phyloP scores from a whole-genome alignment of 2,329 filamentous ascomycete genomes.

The Trichoderma simmonsii region DNA sequence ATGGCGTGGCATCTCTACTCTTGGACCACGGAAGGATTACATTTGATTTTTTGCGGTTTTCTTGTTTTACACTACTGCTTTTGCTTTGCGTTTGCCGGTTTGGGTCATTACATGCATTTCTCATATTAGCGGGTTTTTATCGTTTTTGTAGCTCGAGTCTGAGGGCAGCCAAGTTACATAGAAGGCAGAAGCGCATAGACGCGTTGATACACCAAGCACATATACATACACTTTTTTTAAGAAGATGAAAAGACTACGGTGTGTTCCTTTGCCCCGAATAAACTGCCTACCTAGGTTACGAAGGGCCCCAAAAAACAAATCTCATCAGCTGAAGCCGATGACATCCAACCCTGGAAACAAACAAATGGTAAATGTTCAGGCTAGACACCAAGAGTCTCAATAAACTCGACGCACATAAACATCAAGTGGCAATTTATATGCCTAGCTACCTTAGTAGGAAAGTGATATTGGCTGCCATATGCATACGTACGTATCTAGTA shows the following conservation, averaged over 20 bases:
- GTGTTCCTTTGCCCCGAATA: background rate
- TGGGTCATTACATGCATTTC: background rate
- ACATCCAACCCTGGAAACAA: no score
- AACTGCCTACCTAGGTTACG: no score
- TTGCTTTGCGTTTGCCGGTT: background rate
- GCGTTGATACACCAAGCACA: background rate
- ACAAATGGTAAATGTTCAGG: no score
- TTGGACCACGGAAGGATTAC: constrained; percentile 4
- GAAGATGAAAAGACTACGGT: background rate
- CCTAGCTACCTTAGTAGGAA: no score
- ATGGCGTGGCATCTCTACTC: constrained; percentile 14
- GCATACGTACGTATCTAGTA: background rate
- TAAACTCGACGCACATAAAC: background rate
- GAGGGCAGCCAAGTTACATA: background rate
- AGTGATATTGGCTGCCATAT: no score
- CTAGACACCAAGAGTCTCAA: background rate
- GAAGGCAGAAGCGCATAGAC: constrained; percentile 10
- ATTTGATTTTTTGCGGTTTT: background rate
- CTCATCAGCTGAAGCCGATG: no score
- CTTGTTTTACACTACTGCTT: background rate
- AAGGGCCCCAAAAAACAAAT: no score
- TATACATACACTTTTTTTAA: background rate
- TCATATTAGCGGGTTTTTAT: constrained; percentile 9
- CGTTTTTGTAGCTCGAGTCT: constrained; percentile 9
- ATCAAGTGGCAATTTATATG: background rate